Percentiles rank a stretch among this genome's conserved stretches.
These are phyloP conservation scores for Zasmidium citrigriseum DNA, from an alignment of 2,329 filamentous ascomycete genomes.

Conservation along the genomic window DNA sequence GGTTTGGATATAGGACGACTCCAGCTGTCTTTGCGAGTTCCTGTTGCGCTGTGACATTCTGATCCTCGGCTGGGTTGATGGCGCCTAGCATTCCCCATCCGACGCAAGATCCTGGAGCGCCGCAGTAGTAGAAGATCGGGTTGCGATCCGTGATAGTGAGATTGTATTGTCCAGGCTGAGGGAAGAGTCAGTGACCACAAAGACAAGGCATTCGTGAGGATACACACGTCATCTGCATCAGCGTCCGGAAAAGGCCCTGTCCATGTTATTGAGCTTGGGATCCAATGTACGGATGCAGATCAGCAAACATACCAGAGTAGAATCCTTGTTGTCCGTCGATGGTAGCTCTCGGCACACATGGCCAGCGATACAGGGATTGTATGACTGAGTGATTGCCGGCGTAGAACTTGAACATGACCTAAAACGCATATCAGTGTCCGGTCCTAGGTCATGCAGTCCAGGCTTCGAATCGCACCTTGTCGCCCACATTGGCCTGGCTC, in stretches of 20 bases:
- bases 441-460: neutral
- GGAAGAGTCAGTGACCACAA: neutral
- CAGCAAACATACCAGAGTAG: conserved; percentile 12
- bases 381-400: conserved; percentile 44
- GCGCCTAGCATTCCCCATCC: conserved; percentile 70
- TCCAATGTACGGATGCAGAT: too few relatives aligned
- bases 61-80: conserved; percentile 60
- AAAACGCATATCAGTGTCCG: neutral
- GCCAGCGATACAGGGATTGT: conserved; percentile 40
- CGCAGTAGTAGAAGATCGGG: conserved; percentile 71
- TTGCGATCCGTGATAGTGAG: conserved; percentile 58
- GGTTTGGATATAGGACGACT: neutral
- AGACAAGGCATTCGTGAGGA: neutral
- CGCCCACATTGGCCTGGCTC: conserved; percentile 38
- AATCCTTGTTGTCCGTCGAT: conserved; percentile 20
- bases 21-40: conserved; percentile 18
- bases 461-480: conserved; percentile 30
- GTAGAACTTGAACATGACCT: conserved; percentile 41
- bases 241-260: conserved; percentile 1
- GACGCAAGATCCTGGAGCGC: conserved; percentile 65
- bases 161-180: conserved; percentile 28
- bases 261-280: neutral
- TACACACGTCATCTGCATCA: neutral
- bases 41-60: conserved; percentile 27
- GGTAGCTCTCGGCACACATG: conserved; percentile 38